Conservation (phyloP, 768 basidiomycete species). For the Russula sp. region DNA sequence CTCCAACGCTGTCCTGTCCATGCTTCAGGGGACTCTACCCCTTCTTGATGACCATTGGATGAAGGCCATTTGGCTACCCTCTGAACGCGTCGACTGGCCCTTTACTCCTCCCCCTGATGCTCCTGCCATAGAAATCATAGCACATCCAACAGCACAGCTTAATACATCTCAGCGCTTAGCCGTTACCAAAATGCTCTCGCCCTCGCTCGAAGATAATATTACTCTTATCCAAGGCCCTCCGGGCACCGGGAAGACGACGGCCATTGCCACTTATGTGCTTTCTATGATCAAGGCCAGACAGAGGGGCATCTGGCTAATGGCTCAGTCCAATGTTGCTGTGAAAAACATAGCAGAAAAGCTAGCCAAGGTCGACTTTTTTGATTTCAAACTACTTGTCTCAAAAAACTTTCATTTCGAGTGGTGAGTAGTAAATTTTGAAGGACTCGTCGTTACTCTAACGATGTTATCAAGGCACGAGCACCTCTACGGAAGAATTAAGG, state of each 20-base stretch:
- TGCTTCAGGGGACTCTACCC: slow-evolving; percentile 39
- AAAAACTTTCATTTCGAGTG: slow-evolving; percentile 63
- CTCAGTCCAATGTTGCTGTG: slow-evolving; percentile 84
- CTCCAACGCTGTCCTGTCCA: slow-evolving; percentile 34
- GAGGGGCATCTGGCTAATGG: slow-evolving; percentile 70
- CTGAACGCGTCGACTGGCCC: slow-evolving; percentile 41
- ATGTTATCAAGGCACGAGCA: slow-evolving; percentile 68
- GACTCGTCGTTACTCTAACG: slow-evolving; percentile 15
- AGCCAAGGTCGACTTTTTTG: slow-evolving; percentile 46
- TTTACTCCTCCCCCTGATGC: slow-evolving; percentile 33
- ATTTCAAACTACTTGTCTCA: slow-evolving; percentile 72
- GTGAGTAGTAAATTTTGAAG: slow-evolving; percentile 41
- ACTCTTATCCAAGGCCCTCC: slow-evolving; percentile 38
- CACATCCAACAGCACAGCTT: slow-evolving; percentile 35
- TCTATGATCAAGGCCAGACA: slow-evolving; percentile 34
- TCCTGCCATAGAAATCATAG: slow-evolving; percentile 29
- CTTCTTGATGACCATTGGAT: slow-evolving; percentile 41
- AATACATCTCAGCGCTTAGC: slow-evolving; percentile 44
- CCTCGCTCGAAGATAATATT: slow-evolving; percentile 38
- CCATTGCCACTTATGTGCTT: slow-evolving; percentile 37
- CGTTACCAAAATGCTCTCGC: slow-evolving; percentile 41
- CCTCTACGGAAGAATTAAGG: slow-evolving; percentile 51
- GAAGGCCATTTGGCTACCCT: slow-evolving; percentile 37
- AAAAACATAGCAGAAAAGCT: slow-evolving; percentile 88
- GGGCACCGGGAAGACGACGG: slow-evolving; percentile 37